phyloP scores from a whole-genome alignment of 495 filamentous ascomycete genomes.

The Tuber microsphaerosporum region DNA sequence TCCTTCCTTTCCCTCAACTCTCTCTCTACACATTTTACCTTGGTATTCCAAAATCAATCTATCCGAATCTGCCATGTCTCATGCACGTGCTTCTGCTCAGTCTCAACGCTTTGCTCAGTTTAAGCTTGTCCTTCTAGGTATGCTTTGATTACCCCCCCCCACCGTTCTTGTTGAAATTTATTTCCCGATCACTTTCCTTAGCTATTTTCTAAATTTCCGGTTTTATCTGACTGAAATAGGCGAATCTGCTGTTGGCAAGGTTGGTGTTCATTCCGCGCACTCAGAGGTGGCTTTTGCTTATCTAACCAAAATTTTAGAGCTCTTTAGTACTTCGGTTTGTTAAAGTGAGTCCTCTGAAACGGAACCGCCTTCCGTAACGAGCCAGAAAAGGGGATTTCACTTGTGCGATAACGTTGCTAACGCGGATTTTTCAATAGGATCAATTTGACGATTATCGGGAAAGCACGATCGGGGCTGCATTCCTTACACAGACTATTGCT shows the following conservation, averaged over 20 bases:
- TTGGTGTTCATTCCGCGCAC: constrained; percentile 44
- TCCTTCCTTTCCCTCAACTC: constrained; percentile 2
- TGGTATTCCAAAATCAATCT: constrained; percentile 14
- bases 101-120: constrained; percentile 85
- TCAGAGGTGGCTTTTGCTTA: constrained; percentile 22
- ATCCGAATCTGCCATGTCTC: constrained; percentile 36
- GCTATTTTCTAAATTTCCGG: background rate
- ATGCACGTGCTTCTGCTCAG: constrained; percentile 42
- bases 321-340: constrained; percentile 96
- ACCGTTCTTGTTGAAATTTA: background rate
- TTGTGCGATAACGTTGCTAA: constrained; percentile 18
- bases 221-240: constrained; percentile 49
- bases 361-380: background rate
- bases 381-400: background rate
- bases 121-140: constrained; percentile 94
- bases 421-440: constrained; percentile 53
- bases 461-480: constrained; percentile 97
- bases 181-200: background rate
- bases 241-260: constrained; percentile 98
- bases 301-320: constrained; percentile 59
- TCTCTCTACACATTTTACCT: background rate
- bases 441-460: constrained; percentile 99
- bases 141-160: constrained; percentile 29
- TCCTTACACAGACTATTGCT: constrained; percentile 96
- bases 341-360: constrained; percentile 57